Base-by-base conservation (phyloP, 768 basidiomycete species). In the Russula sp. region DNA sequence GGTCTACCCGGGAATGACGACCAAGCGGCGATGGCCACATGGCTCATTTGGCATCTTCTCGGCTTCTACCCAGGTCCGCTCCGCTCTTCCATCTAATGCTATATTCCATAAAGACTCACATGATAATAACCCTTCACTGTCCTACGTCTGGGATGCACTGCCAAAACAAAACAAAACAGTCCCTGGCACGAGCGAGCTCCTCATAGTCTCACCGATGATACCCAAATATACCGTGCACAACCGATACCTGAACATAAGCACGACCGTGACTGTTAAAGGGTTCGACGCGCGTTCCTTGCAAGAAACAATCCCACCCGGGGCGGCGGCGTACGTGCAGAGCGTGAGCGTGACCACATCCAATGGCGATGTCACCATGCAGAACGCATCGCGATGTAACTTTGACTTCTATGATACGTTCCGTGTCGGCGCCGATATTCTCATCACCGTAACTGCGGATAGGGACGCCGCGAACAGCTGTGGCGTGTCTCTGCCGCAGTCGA, bases 1-100 rank as follows among this genome's bases (percentile, higher is more conserved):
- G 86, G 87, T 10, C 71, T 89, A 3, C 87, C 87, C 1, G 85
- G 87, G 42, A 88, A 88, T 63, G 86, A 87, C 64, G 86, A 88
- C 67, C 86, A 87, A 71, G 85, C 83, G 1, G n/a, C 86, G 1
- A 88, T 87, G 86, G 87, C 84, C 2, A 81, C 84, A 10, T 73
- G 86, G 4, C 78, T 87, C 26, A 71, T 75, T 1, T 88, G 86
- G 81, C 85, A 87, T 71, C 78, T 88, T 6, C 77, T 89, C 14
- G 86, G 87, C 9, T 71, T 87, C 24, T 88, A 88, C 68, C 86
- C 85, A 63, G 83, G 84, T 86, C 70, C 11, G 72, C 50, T 8
- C 59, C 56, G 51, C 53, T 10, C 54, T 18, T 8, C 36, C 14
- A 38, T 14, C 36, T 14, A 38, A 13, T 36, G 14, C 36, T 3